Percentiles rank a stretch among this genome's conserved stretches.
Evolutionary conservation across 345 rosid genomes (phyloP).

Genomic region (Hibiscus trionum): DNA sequence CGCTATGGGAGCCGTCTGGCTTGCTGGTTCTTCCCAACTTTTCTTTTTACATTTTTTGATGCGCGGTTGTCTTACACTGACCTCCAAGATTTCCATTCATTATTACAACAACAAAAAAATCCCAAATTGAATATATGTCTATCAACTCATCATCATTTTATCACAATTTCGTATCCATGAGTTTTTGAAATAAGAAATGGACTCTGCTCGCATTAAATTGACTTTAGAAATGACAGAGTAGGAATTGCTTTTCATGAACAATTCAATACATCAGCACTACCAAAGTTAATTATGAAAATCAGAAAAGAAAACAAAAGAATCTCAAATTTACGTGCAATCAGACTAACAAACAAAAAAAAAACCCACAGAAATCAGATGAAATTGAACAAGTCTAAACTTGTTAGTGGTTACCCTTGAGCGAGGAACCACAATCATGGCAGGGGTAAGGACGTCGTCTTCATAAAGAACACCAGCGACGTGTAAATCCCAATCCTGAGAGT

Average conservation of each 20-base stretch:
- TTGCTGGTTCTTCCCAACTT: conserved; percentile 20
- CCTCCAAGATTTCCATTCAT: conserved; percentile 19
- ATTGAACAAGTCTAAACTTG: neutral
- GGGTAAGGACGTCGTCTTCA: neutral
- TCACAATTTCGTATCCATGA: too few relatives aligned
- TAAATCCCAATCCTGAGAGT: neutral
- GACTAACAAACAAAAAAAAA: too few relatives aligned
- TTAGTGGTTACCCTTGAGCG: neutral
- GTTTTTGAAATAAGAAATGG: neutral
- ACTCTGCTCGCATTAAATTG: neutral
- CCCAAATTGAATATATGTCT: neutral
- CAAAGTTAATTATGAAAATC: too few relatives aligned
- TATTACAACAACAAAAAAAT: neutral
- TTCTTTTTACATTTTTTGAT: conserved; percentile 23
- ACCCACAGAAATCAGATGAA: too few relatives aligned
- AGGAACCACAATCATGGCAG: neutral
- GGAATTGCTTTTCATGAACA: too few relatives aligned
- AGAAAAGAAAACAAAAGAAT: too few relatives aligned
- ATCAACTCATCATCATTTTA: too few relatives aligned
- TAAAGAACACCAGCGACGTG: neutral
- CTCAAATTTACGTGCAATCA: too few relatives aligned
- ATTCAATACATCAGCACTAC: too few relatives aligned
- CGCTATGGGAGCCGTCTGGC: conserved; percentile 5
- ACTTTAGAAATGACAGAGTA: neutral
- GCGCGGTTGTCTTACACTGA: conserved; percentile 18